phyloP scores from a whole-genome alignment of 1,284 basidiomycete genomes.

The Malassezia arunalokei region DNA sequence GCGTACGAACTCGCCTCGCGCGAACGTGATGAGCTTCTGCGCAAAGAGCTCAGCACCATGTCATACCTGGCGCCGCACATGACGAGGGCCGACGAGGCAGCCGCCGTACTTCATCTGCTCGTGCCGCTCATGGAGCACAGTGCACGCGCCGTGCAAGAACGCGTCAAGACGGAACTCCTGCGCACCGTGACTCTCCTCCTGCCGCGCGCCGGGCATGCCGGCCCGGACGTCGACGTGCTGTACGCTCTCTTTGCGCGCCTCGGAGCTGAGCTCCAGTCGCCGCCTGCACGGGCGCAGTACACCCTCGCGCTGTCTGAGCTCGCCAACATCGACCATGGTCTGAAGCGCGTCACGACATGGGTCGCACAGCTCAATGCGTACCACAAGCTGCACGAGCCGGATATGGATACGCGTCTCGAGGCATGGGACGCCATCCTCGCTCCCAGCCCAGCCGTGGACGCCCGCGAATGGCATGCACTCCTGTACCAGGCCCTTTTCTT shows the following conservation, averaged over 20 bases:
- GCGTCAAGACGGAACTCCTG: conserved; percentile 72
- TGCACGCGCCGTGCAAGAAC: conserved; percentile 66
- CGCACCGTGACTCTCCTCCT: conserved; percentile 64
- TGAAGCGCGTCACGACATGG: conserved; percentile 26
- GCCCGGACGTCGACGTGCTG: conserved; percentile 22
- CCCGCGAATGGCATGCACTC: conserved; percentile 65
- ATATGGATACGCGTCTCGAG: conserved; percentile 72
- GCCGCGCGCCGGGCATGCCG: conserved; percentile 59
- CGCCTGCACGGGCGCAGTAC: conserved; percentile 24
- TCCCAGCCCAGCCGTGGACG: conserved; percentile 48
- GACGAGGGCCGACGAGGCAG: conserved; percentile 60
- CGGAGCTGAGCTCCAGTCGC: conserved; percentile 28
- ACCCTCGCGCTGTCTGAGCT: conserved; percentile 32
- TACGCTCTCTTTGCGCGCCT: conserved; percentile 33
- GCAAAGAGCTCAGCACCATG: conserved; percentile 70
- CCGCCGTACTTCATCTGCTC: conserved; percentile 63
- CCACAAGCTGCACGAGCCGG: conserved; percentile 75
- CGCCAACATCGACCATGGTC: conserved; percentile 21
- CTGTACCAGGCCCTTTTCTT: conserved; percentile 73
- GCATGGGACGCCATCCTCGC: conserved; percentile 71
- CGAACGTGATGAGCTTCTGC: conserved; percentile 60
- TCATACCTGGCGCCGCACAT: conserved; percentile 68
- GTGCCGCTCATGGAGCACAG: conserved; percentile 69
- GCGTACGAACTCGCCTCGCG: conserved; percentile 55
- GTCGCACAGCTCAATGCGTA: conserved; percentile 62